phyloP scores from a whole-genome alignment of 495 filamentous ascomycete genomes.

The Xylaria intraflava region DNA sequence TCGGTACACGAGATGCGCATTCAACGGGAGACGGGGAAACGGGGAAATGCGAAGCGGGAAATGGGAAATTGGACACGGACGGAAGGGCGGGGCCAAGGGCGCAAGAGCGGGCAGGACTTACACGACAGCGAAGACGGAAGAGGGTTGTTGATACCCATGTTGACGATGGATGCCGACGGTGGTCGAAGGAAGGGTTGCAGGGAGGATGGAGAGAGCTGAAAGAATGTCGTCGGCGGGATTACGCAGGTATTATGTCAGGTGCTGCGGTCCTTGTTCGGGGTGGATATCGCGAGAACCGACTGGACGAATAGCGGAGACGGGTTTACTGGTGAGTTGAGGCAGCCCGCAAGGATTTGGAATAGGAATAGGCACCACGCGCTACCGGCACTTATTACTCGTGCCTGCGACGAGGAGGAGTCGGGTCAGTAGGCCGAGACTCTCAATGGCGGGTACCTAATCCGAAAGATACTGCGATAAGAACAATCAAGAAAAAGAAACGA shows the following conservation, averaged over 20 bases:
- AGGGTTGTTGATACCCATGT: slow-evolving; percentile 53
- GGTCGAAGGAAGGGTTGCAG: neutral
- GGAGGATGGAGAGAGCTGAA: neutral
- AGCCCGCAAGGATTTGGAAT: neutral
- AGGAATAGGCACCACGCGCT: neutral
- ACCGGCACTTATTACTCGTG: too few species aligned
- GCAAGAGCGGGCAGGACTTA: slow-evolving; percentile 31
- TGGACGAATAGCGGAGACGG: neutral
- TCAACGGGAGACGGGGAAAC: neutral
- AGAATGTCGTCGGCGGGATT: neutral
- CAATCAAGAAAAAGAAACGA: too few species aligned
- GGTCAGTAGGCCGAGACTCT: too few species aligned
- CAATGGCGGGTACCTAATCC: too few species aligned
- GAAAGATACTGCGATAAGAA: too few species aligned
- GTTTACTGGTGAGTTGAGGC: neutral
- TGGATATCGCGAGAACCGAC: slow-evolving; percentile 9
- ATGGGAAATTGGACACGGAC: neutral
- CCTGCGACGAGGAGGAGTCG: too few species aligned
- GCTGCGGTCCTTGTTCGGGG: neutral
- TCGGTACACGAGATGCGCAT: slow-evolving; percentile 5
- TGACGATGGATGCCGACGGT: slow-evolving; percentile 1
- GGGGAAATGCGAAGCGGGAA: neutral
- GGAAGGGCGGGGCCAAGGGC: neutral
- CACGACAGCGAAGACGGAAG: slow-evolving; percentile 53
- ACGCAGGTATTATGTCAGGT: slow-evolving; percentile 9